Conservation (phyloP, 495 filamentous ascomycete species). For the Neurospora sublineolata region DNA sequence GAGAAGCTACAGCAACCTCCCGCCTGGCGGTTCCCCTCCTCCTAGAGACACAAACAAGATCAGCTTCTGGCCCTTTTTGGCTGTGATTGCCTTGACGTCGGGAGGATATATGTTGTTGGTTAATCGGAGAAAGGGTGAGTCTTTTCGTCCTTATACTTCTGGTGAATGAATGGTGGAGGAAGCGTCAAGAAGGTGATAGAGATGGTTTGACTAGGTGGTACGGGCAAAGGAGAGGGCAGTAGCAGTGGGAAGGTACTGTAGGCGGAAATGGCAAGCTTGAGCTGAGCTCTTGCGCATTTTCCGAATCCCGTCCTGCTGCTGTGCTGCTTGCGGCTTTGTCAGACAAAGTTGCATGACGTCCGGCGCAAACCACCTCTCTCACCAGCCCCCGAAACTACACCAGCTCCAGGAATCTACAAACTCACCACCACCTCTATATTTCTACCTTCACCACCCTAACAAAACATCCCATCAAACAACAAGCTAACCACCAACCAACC, state of each 20-base stretch:
- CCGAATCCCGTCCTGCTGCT: neutral
- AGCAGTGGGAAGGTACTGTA: neutral
- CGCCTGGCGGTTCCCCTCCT: constrained; percentile 11
- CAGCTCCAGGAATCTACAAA: too few relatives aligned
- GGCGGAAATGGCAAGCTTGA: neutral
- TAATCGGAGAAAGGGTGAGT: constrained; percentile 23
- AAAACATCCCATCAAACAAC: neutral
- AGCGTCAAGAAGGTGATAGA: too few relatives aligned
- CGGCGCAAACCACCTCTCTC: neutral
- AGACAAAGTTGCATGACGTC: neutral
- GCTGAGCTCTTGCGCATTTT: neutral
- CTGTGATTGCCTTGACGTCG: constrained; percentile 34
- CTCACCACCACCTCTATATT: neutral
- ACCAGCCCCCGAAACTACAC: neutral
- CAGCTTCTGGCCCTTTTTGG: constrained; percentile 41
- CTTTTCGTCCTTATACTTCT: neutral
- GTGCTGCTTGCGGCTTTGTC: neutral
- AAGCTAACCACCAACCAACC: neutral
- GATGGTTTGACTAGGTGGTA: too few relatives aligned
- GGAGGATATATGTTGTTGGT: constrained; percentile 35
- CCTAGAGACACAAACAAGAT: constrained; percentile 21
- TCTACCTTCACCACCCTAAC: neutral
- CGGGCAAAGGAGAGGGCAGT: too few relatives aligned
- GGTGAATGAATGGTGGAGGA: neutral
- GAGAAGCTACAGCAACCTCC: neutral